phyloP scores from a whole-genome alignment of 2,329 filamentous ascomycete species.

The Purpureocillium takamizusanense region DNA sequence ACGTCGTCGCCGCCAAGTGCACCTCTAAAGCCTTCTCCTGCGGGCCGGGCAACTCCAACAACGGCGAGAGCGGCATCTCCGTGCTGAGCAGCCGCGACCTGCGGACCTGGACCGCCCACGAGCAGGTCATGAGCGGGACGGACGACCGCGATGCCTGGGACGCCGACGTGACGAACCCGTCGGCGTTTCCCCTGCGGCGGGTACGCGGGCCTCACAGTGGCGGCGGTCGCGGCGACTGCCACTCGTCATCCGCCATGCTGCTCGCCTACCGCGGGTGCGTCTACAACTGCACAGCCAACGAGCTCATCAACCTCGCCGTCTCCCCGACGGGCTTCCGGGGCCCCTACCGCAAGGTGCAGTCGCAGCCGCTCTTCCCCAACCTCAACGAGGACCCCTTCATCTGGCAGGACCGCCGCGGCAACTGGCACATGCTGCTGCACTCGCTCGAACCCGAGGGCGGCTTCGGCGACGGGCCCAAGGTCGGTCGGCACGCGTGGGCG shows the following conservation, averaged over 20 bases:
- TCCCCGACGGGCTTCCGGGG: conserved; percentile 5
- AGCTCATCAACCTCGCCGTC: conserved; percentile 11
- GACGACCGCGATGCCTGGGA: conserved; percentile 10
- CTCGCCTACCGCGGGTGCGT: conserved; percentile 12
- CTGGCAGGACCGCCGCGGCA: conserved; percentile 21
- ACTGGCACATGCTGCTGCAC: conserved; percentile 22
- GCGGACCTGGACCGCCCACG: conserved; percentile 7
- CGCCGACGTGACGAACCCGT: conserved; percentile 30
- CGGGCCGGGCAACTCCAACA: conserved; percentile 11
- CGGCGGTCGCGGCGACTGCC: too few species aligned
- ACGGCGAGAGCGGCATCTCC: conserved; percentile 17
- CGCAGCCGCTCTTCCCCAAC: conserved; percentile 9
- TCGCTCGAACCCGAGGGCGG: conserved; percentile 17
- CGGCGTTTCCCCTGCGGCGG: conserved; percentile 24
- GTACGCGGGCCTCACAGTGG: not conserved
- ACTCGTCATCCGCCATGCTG: conserved; percentile 7
- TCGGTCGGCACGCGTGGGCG: conserved; percentile 15
- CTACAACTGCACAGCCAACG: conserved; percentile 7
- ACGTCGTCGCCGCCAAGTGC: conserved; percentile 5
- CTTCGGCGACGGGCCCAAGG: conserved; percentile 12
- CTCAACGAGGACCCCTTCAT: conserved; percentile 21
- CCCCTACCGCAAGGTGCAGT: conserved; percentile 9
- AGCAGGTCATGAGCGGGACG: conserved; percentile 9
- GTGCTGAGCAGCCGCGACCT: conserved; percentile 13
- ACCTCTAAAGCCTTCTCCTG: conserved; percentile 8